Base-by-base conservation (phyloP, 2,329 filamentous ascomycete species). In the Curvularia spicifera region DNA sequence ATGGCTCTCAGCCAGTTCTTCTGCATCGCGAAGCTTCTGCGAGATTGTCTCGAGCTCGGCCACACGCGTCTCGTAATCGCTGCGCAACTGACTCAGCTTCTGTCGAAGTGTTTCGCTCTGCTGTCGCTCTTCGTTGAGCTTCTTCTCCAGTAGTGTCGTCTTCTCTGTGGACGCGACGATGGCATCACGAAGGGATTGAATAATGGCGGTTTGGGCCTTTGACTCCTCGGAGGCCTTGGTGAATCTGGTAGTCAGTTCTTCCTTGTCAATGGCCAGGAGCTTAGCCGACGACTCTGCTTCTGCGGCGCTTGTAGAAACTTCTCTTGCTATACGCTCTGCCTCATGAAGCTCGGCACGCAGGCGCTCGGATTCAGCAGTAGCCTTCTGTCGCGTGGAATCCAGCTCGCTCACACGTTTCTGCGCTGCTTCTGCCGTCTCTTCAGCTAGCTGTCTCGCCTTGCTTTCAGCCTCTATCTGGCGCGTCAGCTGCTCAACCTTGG, bases 1-100 rank as follows among this genome's bases (percentile, higher is more conserved):
- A 75, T 97, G 89, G 66, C 89, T 92, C 70, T 96, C 91, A 1
- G 91, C 91, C 44, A 98, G 79, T 71, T 97, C 92, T 78, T 99
- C 93, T 0, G 91, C 88, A 75, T 97, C 93, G 40, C 86, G 87
- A 48, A 99, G 79, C 50, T 91, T 88, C 66, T 92, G 87, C 1
- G 85, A 89, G 0, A 87, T 84, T 20, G 84, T 85, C 44, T 93
- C 91, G 3, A 98, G 82, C 72, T 99, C 94, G 0, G 87, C 83
- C 9, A 87, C 89, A 33, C 87, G 86, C 51, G 90, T 85, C 71
- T 98, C 95, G 69, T 96, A 91, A 72, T 98, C 93, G 22, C 87
- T 83, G 74, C 89, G 90, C 39, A 98, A 84, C 64, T 90, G 89
- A 47, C 84, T 83, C 6, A 97, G 81, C 74, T 93, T 93, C 44